A percentile compares a stretch with the other conserved stretches of the same genome.
Evolutionary conservation across 2,329 filamentous ascomycete species (phyloP).

Genomic region (Colletotrichum horii): DNA sequence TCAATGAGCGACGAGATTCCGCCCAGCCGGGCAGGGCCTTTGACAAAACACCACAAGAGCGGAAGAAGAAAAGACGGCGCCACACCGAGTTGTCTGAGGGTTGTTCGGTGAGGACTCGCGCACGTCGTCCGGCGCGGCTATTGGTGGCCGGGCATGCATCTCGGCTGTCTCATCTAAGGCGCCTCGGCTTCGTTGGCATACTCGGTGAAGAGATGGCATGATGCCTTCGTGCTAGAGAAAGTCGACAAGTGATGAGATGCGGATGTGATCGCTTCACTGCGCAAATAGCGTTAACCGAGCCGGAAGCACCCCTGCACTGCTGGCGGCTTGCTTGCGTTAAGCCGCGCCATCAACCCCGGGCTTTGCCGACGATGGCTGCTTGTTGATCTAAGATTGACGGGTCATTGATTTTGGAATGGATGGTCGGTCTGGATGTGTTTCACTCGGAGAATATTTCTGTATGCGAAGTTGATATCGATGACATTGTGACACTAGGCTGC

Average conservation of each 20-base stretch:
- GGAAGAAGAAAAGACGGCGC: neutral
- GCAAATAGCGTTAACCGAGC: neutral
- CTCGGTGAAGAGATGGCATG: neutral
- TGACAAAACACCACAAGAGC: neutral
- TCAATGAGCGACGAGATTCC: neutral
- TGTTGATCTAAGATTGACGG: neutral
- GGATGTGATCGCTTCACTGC: neutral
- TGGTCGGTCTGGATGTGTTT: neutral
- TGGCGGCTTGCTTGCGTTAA: neutral
- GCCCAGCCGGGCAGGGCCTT: neutral
- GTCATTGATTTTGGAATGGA: neutral
- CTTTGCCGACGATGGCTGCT: neutral
- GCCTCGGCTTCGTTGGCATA: neutral
- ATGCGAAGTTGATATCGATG: neutral
- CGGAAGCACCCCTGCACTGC: neutral
- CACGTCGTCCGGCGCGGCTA: neutral
- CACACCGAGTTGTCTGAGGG: constrained; percentile 7
- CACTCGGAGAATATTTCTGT: neutral
- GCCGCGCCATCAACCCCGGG: neutral
- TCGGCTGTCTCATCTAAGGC: neutral
- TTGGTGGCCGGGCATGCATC: neutral
- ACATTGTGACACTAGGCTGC: neutral
- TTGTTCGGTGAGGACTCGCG: neutral
- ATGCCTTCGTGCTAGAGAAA: neutral
- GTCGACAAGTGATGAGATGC: neutral